phyloP scores from a whole-genome alignment of 2,329 filamentous ascomycete species.

The Sporothrix dimorphospora region DNA sequence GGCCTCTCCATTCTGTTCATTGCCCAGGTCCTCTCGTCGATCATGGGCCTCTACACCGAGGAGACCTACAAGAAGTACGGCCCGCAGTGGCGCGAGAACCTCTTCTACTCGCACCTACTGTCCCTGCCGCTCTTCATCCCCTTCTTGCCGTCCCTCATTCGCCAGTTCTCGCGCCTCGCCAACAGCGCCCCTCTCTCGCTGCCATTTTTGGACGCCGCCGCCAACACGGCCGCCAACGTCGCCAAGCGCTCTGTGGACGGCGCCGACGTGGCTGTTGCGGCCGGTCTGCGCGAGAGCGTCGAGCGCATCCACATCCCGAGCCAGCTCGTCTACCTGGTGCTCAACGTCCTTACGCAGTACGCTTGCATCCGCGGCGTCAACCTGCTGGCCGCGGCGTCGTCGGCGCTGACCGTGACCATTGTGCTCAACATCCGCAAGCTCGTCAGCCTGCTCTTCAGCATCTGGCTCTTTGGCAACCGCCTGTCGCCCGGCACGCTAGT shows the following conservation, averaged over 20 bases:
- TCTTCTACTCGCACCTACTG: constrained; percentile 84
- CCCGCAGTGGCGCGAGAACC: constrained; percentile 89
- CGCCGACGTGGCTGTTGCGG: constrained; percentile 40
- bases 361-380: constrained; percentile 96
- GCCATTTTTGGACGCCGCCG: constrained; percentile 37
- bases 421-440: constrained; percentile 95
- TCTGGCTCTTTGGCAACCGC: constrained; percentile 90
- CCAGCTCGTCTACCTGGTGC: constrained; percentile 69
- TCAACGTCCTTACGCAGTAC: constrained; percentile 89
- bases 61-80: constrained; percentile 84
- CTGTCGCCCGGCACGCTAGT: constrained; percentile 75
- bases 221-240: background rate
- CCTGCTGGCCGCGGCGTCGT: constrained; percentile 83
- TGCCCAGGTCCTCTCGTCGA: constrained; percentile 86
- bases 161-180: constrained; percentile 66
- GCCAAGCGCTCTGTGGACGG: constrained; percentile 1
- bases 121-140: constrained; percentile 77
- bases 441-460: constrained; percentile 85
- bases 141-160: constrained; percentile 66
- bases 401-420: constrained; percentile 93
- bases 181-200: constrained; percentile 63
- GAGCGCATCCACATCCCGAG: constrained; percentile 59
- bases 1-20: constrained; percentile 83
- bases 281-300: constrained; percentile 45
- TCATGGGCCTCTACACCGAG: constrained; percentile 95